Conservation (phyloP, 2,329 filamentous ascomycete species). For the Trichophaea hybrida region DNA sequence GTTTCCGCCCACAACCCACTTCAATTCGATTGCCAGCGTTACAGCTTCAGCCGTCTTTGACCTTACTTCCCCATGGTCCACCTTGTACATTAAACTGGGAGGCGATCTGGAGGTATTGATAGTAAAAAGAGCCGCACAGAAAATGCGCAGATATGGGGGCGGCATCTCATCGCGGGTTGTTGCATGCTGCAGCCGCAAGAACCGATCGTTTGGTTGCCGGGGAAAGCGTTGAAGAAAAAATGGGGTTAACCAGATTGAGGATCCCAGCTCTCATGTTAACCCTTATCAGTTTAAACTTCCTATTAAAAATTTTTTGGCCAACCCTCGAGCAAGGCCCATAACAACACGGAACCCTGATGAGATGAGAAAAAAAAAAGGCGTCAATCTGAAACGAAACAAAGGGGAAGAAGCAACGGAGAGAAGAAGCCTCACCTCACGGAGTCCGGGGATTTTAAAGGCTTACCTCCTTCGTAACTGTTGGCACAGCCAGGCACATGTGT, state of each 20-base stretch:
- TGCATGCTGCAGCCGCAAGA: neutral
- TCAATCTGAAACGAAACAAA: neutral
- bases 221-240: neutral
- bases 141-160: neutral
- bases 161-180: constrained; percentile 3
- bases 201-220: neutral
- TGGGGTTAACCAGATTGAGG: neutral
- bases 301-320: neutral
- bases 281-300: neutral
- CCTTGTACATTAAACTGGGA: neutral
- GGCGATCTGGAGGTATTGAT: neutral
- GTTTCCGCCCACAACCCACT: neutral
- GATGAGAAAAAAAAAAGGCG: neutral
- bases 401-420: neutral
- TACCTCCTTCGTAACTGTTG: neutral
- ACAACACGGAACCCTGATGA: neutral
- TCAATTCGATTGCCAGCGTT: neutral
- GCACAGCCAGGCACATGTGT: neutral
- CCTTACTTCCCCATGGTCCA: neutral
- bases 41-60: neutral
- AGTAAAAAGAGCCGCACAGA: neutral
- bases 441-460: neutral
- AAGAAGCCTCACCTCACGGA: neutral
- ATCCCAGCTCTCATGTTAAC: neutral
- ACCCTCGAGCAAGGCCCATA: neutral